Evolutionary conservation across 108 stramenopile species (phyloP), one percentile per base, ranked within the genome.

Genomic region (Aurantiochytrium sp.): DNA sequence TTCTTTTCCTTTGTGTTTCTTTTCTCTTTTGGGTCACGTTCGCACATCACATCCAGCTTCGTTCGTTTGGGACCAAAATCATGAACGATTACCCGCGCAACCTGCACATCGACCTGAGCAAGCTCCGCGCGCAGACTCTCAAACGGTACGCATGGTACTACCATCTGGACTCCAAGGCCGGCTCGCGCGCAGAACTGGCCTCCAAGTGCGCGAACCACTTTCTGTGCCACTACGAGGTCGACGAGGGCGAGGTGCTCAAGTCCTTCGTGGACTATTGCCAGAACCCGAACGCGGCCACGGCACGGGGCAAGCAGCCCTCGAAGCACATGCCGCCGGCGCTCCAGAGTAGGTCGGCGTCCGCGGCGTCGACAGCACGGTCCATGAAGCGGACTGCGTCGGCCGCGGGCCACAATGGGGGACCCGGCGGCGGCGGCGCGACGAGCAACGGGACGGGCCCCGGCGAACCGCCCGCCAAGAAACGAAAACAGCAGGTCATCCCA

Each of bases 11-110:
- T n/a, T n/a, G n/a, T n/a, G n/a, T n/a, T n/a, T n/a, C n/a, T n/a
- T n/a, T n/a, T n/a, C n/a, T n/a, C n/a, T n/a, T n/a, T n/a, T n/a
- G n/a, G n/a, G n/a, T n/a, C n/a, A n/a, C n/a, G n/a, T n/a, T n/a
- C n/a, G n/a, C n/a, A n/a, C n/a, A n/a, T n/a, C n/a, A n/a, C n/a
- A n/a, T n/a, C n/a, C n/a, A n/a, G n/a, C n/a, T n/a, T n/a, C n/a
- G n/a, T n/a, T n/a, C n/a, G n/a, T n/a, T n/a, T n/a, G n/a, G n/a
- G n/a, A n/a, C n/a, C n/a, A n/a, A n/a, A n/a, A n/a, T n/a, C 50
- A 81, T 81, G 73, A 81, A 81, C 73, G 45, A 81, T 24, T 81
- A 81, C 73, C 73, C 73, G n/a, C 39, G 73, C n/a, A 48, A 81
- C 42, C 45, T 81, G 73, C 73, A 81, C 73, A 48, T 81, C 12